phyloP scores from a whole-genome alignment of 2,329 filamentous ascomycete species.

The Helminthosporium solani region DNA sequence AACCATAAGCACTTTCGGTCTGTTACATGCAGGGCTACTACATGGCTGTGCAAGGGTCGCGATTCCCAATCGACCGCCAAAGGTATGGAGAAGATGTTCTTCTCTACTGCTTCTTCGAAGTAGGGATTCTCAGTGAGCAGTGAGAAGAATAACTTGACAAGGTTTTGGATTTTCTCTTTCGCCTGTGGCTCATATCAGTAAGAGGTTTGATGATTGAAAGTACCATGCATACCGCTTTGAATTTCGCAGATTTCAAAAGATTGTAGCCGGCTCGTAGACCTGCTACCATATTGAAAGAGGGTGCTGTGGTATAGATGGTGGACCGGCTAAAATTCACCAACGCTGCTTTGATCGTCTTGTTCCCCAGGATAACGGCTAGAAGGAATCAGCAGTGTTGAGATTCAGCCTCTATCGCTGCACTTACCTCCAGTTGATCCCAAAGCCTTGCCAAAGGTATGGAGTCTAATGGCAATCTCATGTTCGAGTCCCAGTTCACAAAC shows the following conservation, averaged over 20 bases:
- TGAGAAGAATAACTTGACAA: background rate
- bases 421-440: slow-evolving; percentile 28
- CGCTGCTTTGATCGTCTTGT: slow-evolving; percentile 8
- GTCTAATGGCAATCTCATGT: slow-evolving; percentile 25
- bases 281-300: slow-evolving; percentile 39
- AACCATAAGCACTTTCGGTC: background rate
- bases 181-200: background rate
- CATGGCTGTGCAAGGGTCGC: background rate
- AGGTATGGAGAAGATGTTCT: slow-evolving; percentile 4
- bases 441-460: slow-evolving; percentile 32
- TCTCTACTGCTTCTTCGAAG: no score
- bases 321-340: slow-evolving; percentile 17
- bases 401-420: background rate
- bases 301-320: slow-evolving; percentile 36
- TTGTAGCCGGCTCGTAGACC: slow-evolving; percentile 38
- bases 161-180: background rate
- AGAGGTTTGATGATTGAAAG: slow-evolving; percentile 2
- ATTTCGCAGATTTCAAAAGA: slow-evolving; percentile 5
- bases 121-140: background rate
- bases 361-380: slow-evolving; percentile 17
- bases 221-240: no score
- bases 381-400: background rate
- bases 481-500: slow-evolving; percentile 43
- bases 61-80: slow-evolving; percentile 6
- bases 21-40: background rate